Percentiles rank a stretch among this genome's conserved stretches.
These are phyloP conservation scores for Sanghuangporus sanghuang DNA, from an alignment of 1,284 basidiomycete species.

Conservation along the genomic window DNA sequence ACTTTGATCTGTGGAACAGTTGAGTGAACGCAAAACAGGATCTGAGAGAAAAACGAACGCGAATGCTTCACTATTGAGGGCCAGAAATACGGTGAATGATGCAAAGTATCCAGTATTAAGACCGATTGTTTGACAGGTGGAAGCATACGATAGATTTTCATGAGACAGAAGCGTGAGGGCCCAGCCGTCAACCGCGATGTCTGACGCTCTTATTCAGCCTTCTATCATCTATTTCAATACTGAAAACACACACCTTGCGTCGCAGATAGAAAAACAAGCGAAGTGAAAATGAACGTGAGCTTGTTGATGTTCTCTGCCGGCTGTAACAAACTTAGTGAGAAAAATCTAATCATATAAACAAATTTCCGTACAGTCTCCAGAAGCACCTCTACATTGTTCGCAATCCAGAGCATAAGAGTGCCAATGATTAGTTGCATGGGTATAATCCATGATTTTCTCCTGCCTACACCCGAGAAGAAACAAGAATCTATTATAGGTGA, in stretches of 20 bases:
- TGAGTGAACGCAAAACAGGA: constrained; percentile 6
- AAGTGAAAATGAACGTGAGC: constrained; percentile 85
- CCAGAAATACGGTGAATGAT: constrained; percentile 96
- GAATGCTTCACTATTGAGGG: constrained; percentile 93
- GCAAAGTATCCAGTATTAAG: constrained; percentile 95
- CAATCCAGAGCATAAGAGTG: constrained; percentile 83
- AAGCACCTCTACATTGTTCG: constrained; percentile 73
- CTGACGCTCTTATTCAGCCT: constrained; percentile 35
- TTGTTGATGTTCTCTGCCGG: constrained; percentile 77
- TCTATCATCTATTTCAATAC: background rate
- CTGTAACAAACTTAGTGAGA: constrained; percentile 34
- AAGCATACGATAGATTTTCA: constrained; percentile 94
- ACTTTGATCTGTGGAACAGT: constrained; percentile 51
- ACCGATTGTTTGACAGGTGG: constrained; percentile 97
- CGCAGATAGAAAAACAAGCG: constrained; percentile 91
- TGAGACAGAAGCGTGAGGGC: constrained; percentile 94
- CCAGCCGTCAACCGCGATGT: constrained; percentile 99
- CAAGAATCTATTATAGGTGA: constrained; percentile 95
- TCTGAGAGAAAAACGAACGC: constrained; percentile 46
- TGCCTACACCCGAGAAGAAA: constrained; percentile 77
- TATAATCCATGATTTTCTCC: constrained; percentile 98
- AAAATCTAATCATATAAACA: background rate
- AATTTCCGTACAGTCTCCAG: constrained; percentile 68
- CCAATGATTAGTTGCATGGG: constrained; percentile 95
- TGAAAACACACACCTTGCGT: constrained; percentile 73